These are phyloP conservation scores for Zygosaccharomyces rouxii DNA, from an alignment of 805 yeast species.

Conservation along the genomic window DNA sequence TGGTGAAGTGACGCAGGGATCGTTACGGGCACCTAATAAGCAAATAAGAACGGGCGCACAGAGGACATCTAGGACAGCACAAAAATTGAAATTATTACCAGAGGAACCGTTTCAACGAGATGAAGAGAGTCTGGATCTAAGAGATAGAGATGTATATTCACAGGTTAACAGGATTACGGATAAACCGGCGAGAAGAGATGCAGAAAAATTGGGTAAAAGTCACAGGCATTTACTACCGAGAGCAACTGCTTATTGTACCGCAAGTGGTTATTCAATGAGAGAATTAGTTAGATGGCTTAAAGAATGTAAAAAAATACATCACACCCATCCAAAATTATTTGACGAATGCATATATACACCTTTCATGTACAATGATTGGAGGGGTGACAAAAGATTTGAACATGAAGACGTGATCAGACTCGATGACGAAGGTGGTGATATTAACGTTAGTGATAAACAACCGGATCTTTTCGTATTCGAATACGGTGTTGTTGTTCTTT, in stretches of 20 bases:
- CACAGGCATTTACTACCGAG: conserved; percentile 78
- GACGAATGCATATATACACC: conserved; percentile 96
- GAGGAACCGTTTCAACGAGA: conserved; percentile 43
- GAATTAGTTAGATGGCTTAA: conserved; percentile 82
- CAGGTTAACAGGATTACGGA: conserved; percentile 83
- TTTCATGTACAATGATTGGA: conserved; percentile 74
- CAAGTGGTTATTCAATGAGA: conserved; percentile 86
- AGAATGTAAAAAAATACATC: conserved; percentile 66
- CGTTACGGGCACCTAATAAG: conserved; percentile 9
- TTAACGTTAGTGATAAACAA: conserved; percentile 71
- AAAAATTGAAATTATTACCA: conserved; percentile 67
- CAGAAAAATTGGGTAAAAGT: conserved; percentile 81
- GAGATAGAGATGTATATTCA: conserved; percentile 60
- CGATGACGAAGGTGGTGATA: conserved; percentile 94
- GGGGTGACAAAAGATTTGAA: conserved; percentile 46
- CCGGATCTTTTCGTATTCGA: conserved; percentile 87
- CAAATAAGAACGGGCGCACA: conserved; percentile 49
- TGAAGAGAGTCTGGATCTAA: conserved; percentile 13
- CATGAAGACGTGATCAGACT: conserved; percentile 55
- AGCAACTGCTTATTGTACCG: conserved; percentile 94
- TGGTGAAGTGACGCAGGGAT: not conserved
- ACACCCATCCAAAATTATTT: conserved; percentile 79
- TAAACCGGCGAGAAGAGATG: conserved; percentile 85
- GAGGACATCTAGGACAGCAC: conserved; percentile 68
- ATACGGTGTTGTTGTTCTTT: conserved; percentile 93